These are phyloP conservation scores for Phytopythium delawarense DNA, from an alignment of 352 stramenopile species.

Conservation along the genomic window DNA sequence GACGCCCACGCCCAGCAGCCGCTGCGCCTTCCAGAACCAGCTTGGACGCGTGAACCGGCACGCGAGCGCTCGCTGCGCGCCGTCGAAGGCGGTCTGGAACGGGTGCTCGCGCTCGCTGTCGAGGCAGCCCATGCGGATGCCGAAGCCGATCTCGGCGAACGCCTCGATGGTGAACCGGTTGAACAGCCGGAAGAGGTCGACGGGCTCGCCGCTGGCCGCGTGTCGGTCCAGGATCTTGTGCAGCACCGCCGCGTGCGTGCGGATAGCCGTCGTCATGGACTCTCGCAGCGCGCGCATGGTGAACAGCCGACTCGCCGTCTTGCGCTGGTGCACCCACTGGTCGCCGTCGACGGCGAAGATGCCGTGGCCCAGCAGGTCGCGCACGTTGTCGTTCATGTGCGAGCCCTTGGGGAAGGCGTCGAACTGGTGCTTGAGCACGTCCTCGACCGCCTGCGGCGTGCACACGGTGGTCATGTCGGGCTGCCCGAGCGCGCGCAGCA, in stretches of 20 bases:
- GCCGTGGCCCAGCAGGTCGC: slow-evolving; percentile 52
- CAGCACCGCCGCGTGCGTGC: slow-evolving; percentile 22
- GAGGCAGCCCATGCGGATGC: slow-evolving; percentile 35
- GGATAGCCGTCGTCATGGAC: slow-evolving; percentile 30
- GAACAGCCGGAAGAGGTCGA: slow-evolving; percentile 41
- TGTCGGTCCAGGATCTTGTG: slow-evolving; percentile 17
- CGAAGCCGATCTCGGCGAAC: slow-evolving; percentile 71
- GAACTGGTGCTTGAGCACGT: slow-evolving; percentile 57
- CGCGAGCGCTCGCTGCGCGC: slow-evolving; percentile 22
- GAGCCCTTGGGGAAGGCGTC: slow-evolving; percentile 63
- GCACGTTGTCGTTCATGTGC: slow-evolving; percentile 24
- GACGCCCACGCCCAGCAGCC: slow-evolving; percentile 23
- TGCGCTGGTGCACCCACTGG: slow-evolving; percentile 64
- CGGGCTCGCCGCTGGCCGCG: not conserved
- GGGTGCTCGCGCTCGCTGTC: slow-evolving; percentile 26
- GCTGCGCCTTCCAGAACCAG: slow-evolving; percentile 45
- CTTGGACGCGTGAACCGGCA: slow-evolving; percentile 32
- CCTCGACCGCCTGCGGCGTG: slow-evolving; percentile 44
- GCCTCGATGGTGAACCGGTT: slow-evolving; percentile 61
- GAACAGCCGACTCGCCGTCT: slow-evolving; percentile 84
- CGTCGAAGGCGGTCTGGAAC: slow-evolving; percentile 57
- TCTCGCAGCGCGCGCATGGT: slow-evolving; percentile 35
- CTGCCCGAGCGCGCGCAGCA: slow-evolving; percentile 32
- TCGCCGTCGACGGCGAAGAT: slow-evolving; percentile 65
- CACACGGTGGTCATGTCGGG: slow-evolving; percentile 37